Conservation (phyloP, 371 early-diverging fungal genomes). For the Syncephalastrum racemosum region DNA sequence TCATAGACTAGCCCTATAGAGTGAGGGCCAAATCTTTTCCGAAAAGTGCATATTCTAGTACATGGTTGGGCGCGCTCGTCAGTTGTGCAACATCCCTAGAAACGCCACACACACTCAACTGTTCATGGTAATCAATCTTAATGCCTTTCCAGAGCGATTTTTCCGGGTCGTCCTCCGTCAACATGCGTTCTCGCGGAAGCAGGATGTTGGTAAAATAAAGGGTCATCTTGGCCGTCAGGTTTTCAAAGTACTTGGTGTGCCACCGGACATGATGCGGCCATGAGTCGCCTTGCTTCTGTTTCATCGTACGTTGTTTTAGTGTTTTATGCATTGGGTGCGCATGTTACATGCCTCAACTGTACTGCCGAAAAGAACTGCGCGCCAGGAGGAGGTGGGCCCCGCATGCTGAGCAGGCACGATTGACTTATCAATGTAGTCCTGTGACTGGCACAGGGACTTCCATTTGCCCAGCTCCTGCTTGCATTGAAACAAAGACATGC, state of each 20-base stretch:
- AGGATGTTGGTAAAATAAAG: constrained; percentile 60
- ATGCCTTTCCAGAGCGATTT: constrained; percentile 58
- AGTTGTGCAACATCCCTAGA: constrained; percentile 9
- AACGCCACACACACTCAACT: constrained; percentile 34
- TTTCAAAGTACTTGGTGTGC: constrained; percentile 53
- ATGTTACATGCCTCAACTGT: constrained; percentile 14
- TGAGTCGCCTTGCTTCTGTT: constrained; percentile 31
- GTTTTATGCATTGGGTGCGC: too few species aligned
- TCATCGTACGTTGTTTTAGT: constrained; percentile 11
- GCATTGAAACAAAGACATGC: constrained; percentile 47
- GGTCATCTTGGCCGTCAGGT: constrained; percentile 62
- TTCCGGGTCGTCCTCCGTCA: constrained; percentile 53
- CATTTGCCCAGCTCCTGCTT: constrained; percentile 50
- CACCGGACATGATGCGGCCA: constrained; percentile 61
- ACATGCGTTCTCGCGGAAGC: constrained; percentile 51
- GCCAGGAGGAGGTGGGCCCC: constrained; percentile 9
- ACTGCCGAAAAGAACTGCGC: constrained; percentile 23
- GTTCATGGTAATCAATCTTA: constrained; percentile 54
- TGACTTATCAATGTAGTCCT: constrained; percentile 38
- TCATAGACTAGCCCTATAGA: constrained; percentile 60
- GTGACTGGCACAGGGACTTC: constrained; percentile 47
- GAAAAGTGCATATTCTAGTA: constrained; percentile 55
- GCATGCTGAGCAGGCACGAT: constrained; percentile 11
- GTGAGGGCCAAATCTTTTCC: constrained; percentile 53
- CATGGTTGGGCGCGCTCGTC: constrained; percentile 3